Evolutionary conservation across 2,329 filamentous ascomycete species (phyloP), one percentile per base, ranked within the genome.

Genomic region (Apiospora rasikravindrae): DNA sequence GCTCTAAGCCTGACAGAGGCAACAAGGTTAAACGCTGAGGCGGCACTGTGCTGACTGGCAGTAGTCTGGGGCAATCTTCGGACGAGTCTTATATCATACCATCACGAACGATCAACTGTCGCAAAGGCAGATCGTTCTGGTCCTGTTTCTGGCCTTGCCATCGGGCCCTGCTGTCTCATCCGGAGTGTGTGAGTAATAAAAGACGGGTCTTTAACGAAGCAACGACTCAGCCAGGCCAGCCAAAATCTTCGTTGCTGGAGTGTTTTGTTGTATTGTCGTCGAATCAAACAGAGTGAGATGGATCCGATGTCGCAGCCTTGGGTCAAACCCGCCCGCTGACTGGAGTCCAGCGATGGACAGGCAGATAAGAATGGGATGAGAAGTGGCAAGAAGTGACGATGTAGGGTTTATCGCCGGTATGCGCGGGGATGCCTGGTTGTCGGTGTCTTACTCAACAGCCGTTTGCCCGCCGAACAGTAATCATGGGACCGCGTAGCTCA

Each of bases 401-500:
- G 29, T n/a, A 61, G 37, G 8, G 33, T n/a, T 61, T 61, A 61
- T 5, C 29, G n/a, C 29, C 53, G 53, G 57, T 40, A 40, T 40
- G 10, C 57, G 57, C 57, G 57, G 57, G 33, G 57, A 40, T 40
- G n/a, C 29, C 33, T 37, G 33, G 33, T n/a, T 64, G 33, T 64
- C 57, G 33, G 33, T 64, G 57, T 64, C 57, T 64, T 40, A 64
- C 57, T 64, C 57, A 64, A 64, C 57, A 40, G 57, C 57, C 57
- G 29, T 22, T 64, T 40, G 33, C 57, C 57, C n/a, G 57, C 19
- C 57, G 24, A 40, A 33, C 10, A 40, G 57, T 40, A 64, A 33
- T 64, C 57, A 64, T 64, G 57, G 19, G 57, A 40, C 57, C 57
- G 33, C 33, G 24, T n/a, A 64, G 33, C 57, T 40, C 29, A 33